Conservation (phyloP, 225 moss, liverwort and hornwort genomes). For the Thuidium tamariscinum region DNA sequence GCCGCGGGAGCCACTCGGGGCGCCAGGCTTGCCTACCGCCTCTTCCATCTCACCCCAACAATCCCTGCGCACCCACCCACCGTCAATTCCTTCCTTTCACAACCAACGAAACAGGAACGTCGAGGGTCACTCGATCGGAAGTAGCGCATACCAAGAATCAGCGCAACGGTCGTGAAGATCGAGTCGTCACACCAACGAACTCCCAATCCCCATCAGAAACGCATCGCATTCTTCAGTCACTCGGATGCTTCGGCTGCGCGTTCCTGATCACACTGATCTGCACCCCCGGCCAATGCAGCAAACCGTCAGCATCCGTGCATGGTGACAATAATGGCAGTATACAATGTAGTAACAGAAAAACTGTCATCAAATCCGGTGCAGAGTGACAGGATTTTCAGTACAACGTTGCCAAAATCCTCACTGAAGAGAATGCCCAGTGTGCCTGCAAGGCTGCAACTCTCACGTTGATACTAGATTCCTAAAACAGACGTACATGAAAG, state of each 20-base stretch:
- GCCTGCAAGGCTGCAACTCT: not conserved
- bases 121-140: not conserved
- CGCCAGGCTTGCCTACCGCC: not conserved
- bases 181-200: not conserved
- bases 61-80: not conserved
- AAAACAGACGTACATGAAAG: not conserved
- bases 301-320: not conserved
- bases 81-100: not conserved
- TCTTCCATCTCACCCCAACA: not conserved
- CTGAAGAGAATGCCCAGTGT: not conserved
- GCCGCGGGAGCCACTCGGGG: not conserved
- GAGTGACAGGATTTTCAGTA: not conserved
- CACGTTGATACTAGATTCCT: not conserved
- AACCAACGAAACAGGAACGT: not conserved
- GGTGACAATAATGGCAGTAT: not conserved
- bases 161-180: not conserved
- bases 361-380: not conserved
- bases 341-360: not conserved
- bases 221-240: not conserved
- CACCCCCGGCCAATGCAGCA: not conserved
- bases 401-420: not conserved
- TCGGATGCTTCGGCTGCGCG: not conserved
- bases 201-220: not conserved
- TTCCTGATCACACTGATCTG: not conserved
- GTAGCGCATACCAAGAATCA: not conserved